phyloP scores from a whole-genome alignment of 441 rosid genomes.

The Bruguiera hainesii region DNA sequence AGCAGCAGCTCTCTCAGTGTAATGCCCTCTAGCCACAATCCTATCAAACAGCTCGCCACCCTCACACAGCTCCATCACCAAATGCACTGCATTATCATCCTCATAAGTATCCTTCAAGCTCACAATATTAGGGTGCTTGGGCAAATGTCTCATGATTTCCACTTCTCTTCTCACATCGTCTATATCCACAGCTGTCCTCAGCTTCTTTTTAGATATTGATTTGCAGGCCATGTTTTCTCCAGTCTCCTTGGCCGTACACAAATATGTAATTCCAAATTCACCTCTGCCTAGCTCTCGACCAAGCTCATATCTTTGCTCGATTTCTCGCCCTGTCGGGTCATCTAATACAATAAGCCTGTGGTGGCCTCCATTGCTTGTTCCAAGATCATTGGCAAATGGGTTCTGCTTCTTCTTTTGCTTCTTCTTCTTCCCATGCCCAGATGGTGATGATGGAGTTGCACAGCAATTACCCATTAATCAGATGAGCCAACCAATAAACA shows the following conservation, averaged over 20 bases:
- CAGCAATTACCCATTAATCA: slow-evolving; percentile 72
- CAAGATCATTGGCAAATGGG: slow-evolving; percentile 64
- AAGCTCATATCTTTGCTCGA: slow-evolving; percentile 60
- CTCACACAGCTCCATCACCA: slow-evolving; percentile 96
- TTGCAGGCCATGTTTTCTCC: slow-evolving; percentile 75
- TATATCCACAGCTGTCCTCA: slow-evolving; percentile 78
- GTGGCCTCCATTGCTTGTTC: slow-evolving; percentile 35
- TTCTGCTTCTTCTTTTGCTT: slow-evolving; percentile 58
- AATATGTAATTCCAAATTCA: slow-evolving; percentile 84
- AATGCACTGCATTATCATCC: slow-evolving; percentile 87
- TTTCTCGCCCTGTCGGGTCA: slow-evolving; percentile 66
- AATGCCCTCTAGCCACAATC: slow-evolving; percentile 92
- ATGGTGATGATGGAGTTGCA: slow-evolving; percentile 24
- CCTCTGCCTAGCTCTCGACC: slow-evolving; percentile 94
- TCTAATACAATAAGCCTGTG: slow-evolving; percentile 64
- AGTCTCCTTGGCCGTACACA: slow-evolving; percentile 61
- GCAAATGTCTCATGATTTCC: slow-evolving; percentile 82
- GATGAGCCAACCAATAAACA: neutral
- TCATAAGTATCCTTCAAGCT: slow-evolving; percentile 69
- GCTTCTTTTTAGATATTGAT: slow-evolving; percentile 86
- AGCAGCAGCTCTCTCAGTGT: slow-evolving; percentile 93
- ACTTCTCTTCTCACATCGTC: slow-evolving; percentile 99
- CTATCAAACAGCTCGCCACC: slow-evolving; percentile 97
- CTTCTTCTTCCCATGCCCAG: slow-evolving; percentile 36
- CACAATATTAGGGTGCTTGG: slow-evolving; percentile 76